Conservation (phyloP, 129 eudicot species). For the Artemisia argyi region DNA sequence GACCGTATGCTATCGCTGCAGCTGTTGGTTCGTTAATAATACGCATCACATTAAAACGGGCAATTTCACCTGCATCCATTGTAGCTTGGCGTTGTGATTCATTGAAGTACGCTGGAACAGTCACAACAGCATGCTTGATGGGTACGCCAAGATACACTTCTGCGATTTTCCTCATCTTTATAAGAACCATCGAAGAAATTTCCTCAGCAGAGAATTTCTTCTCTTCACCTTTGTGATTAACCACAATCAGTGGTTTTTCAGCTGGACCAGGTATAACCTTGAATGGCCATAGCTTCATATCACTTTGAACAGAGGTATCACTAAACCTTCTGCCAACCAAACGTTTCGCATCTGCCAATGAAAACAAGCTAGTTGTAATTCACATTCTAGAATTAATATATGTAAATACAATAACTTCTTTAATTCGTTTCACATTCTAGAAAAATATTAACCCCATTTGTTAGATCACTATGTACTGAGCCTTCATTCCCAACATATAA, state of each 20-base stretch:
- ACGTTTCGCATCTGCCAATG: constrained; percentile 15
- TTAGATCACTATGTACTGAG: no score
- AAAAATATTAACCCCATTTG: no score
- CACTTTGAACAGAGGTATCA: constrained; percentile 19
- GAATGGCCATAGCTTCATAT: constrained; percentile 32
- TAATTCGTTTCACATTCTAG: no score
- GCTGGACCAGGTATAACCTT: constrained; percentile 17
- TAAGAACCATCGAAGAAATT: constrained; percentile 29
- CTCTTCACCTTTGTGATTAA: constrained; percentile 25
- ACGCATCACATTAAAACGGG: constrained; percentile 14
- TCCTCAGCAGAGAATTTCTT: constrained; percentile 29
- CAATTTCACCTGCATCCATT: constrained; percentile 14
- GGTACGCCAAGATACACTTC: constrained; percentile 19
- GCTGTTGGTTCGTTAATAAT: constrained; percentile 26
- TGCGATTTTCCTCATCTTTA: constrained; percentile 18
- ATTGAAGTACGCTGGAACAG: constrained; percentile 29
- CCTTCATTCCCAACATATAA: no score
- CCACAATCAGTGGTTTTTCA: constrained; percentile 24
- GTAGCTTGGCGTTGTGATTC: constrained; percentile 31
- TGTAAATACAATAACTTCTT: no score
- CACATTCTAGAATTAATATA: no score
- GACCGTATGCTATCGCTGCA: constrained; percentile 33
- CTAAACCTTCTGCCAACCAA: constrained; percentile 21
- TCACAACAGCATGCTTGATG: constrained; percentile 16
- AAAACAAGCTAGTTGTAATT: neutral